phyloP scores from a whole-genome alignment of 2,329 filamentous ascomycete species.

The Tympanopsis confertula region DNA sequence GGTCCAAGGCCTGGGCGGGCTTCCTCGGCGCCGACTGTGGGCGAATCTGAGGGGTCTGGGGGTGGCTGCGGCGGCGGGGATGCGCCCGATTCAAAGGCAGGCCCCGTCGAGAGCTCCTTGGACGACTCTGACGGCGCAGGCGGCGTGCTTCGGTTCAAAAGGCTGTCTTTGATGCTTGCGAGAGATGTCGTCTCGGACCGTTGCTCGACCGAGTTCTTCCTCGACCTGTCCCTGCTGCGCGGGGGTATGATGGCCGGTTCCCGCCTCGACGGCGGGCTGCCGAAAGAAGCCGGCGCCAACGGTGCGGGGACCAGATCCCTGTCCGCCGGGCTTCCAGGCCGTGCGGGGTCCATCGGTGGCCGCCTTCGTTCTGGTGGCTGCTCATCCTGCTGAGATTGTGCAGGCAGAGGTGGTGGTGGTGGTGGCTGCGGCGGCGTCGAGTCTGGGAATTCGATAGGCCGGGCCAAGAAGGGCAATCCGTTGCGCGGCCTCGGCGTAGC shows the following conservation, averaged over 20 bases:
- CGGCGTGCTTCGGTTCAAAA: background rate
- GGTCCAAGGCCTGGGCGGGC: constrained; percentile 71
- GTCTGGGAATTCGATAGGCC: constrained; percentile 20
- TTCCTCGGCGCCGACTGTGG: constrained; percentile 18
- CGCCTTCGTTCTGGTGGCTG: constrained; percentile 51
- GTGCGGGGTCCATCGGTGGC: constrained; percentile 52
- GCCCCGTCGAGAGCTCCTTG: background rate
- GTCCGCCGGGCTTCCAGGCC: constrained; percentile 33
- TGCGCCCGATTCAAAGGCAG: too few species aligned
- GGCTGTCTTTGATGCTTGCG: background rate
- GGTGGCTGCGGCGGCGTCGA: constrained; percentile 10
- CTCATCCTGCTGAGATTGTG: constrained; percentile 18
- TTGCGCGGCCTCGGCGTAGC: constrained; percentile 1
- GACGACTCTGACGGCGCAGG: background rate
- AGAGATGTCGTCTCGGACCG: background rate
- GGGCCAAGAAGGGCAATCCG: constrained; percentile 20
- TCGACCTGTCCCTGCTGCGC: constrained; percentile 34
- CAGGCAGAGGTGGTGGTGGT: constrained; percentile 11
- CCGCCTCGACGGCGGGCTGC: constrained; percentile 32
- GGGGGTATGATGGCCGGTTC: constrained; percentile 35
- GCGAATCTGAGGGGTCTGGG: background rate
- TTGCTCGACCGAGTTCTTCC: constrained; percentile 11
- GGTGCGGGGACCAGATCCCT: constrained; percentile 46
- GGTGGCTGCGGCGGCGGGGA: background rate
- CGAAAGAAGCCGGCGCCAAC: constrained; percentile 31